Evolutionary conservation across 805 yeast genomes (phyloP), one percentile per base, ranked within the genome.

Genomic region (Spathaspora passalidarum): DNA sequence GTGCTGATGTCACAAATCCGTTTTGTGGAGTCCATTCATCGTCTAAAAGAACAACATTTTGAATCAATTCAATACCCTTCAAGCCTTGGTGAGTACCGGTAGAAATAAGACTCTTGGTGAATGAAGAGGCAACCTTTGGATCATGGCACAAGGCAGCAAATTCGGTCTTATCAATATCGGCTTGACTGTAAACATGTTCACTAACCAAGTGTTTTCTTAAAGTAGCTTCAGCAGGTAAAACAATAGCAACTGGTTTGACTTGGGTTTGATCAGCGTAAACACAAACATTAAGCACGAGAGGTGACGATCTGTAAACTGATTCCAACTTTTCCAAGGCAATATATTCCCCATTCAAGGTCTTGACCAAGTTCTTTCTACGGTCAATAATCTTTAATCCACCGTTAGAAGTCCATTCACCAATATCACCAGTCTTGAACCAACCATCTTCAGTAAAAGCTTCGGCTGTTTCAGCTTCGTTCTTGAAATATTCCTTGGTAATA

Each of bases 21-120:
- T 82, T 88, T 68, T 89, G 94, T 37, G 99, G 98, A 35, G 98
- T 94, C 98, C 99, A 94, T 73, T 94, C 99, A 43, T 82, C 92
- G 53, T 88, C 91, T 47, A 82, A 76, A 49, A 94, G 65, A 11
- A 86, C 89, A 50, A 86, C 76, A 55, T 91, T 96, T 53, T 80
- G 81, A 47, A 94, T 62, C 53, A 92, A 73, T 69, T 94, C 98
- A 55, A 89, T 91, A 49, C 96, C 96, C 42, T 68, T 73, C 54
- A 94, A 79, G 8, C 96, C 96, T 63, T 84, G 91, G 16, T 79
- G 56, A 66, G 80, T 84, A 56, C 90, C 99, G 7, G 97, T 88
- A 20, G 78, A 76, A 45, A 86, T 60, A 49, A 94, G 65, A 13
- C 82, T 69, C 53, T 84, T 73, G 43, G 73, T 70, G 21, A 88